phyloP scores from a whole-genome alignment of 139 green algal genomes.

The Haematococcus lacustris region DNA sequence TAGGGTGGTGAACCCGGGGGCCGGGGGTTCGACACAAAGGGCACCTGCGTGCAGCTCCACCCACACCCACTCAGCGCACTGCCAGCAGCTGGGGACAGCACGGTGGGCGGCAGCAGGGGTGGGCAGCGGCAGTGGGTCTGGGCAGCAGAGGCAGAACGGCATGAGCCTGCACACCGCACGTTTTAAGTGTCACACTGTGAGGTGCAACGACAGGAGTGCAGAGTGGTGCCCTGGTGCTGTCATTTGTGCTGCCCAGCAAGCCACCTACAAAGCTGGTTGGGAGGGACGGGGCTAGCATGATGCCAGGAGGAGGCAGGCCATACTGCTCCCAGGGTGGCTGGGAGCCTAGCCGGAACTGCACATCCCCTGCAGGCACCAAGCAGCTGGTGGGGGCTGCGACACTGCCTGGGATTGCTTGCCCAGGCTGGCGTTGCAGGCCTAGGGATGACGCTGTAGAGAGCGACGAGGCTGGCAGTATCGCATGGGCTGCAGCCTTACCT shows the following conservation, averaged over 20 bases:
- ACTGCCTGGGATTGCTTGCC: not conserved
- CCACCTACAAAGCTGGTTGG: constrained; percentile 16
- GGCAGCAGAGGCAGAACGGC: no score
- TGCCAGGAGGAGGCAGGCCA: constrained; percentile 7
- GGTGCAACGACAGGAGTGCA: no score
- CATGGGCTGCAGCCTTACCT: not conserved
- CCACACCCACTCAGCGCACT: no score
- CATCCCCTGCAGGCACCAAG: not conserved
- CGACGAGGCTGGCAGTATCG: not conserved
- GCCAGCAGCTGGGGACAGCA: no score
- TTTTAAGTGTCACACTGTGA: no score
- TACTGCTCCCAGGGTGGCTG: constrained; percentile 4
- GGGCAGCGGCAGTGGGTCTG: no score
- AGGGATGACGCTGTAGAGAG: not conserved
- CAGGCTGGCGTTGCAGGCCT: not conserved
- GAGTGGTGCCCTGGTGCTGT: no score
- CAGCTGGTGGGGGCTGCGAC: not conserved
- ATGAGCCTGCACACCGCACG: no score
- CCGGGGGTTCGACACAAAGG: constrained; percentile 20
- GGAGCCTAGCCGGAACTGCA: not conserved
- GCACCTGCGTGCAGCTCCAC: no score
- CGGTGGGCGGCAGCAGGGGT: no score
- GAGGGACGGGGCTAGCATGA: constrained; percentile 9
- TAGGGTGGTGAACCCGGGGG: constrained; percentile 14
- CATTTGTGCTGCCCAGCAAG: no score